Evolutionary conservation across 2,329 filamentous ascomycete genomes (phyloP), one percentile per base, ranked within the genome.

Genomic region (Ophiostoma sp.): DNA sequence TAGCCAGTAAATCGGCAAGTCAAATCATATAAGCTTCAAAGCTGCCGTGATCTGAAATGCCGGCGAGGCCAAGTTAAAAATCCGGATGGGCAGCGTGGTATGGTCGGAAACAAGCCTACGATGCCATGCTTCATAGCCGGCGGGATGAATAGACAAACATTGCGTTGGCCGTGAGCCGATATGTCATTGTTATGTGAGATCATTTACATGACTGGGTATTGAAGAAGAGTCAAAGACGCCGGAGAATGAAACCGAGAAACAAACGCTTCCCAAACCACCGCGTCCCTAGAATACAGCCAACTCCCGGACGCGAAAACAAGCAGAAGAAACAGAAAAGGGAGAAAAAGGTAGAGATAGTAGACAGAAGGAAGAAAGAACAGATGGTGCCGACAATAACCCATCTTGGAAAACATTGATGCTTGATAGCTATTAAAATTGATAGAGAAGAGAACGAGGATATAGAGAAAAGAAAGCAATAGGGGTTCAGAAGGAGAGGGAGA

Each of bases 381-480:
- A 13, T 57, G 23, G 15, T 13, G 23, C 10, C 4, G 23, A 27
- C n/a, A 20, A 48, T 48, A 57, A 23, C 17, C 7, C 17, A n/a
- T 31, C 54, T 23, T 57, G 7, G 4, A 60, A 64, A 31, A 11
- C 33, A n/a, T 15, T 17, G 15, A 20, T 36, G 17, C 17, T 15
- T 4, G 8, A 23, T 7, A 36, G 17, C 13, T 13, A 36, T 64
- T 20, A 48, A n/a, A 48, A 15, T 31, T 13, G 20, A 39, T 31
- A 23, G 20, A 39, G 7, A 65, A 41, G 6, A 33, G 54, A 41
- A 35, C 4, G 13, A 44, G n/a, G n/a, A 17, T 39, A 41, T 39
- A 33, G 36, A 35, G 10, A 66, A 69, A 11, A 31, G 44, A 39
- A 57, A 67, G 11, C 6, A 64, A 60, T 31, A 69, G n/a, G 66